A percentile compares a stretch with the other conserved stretches of the same genome.
phyloP scores from a whole-genome alignment of 805 yeast genomes.

The Isabelozyma pseudorhagii region DNA sequence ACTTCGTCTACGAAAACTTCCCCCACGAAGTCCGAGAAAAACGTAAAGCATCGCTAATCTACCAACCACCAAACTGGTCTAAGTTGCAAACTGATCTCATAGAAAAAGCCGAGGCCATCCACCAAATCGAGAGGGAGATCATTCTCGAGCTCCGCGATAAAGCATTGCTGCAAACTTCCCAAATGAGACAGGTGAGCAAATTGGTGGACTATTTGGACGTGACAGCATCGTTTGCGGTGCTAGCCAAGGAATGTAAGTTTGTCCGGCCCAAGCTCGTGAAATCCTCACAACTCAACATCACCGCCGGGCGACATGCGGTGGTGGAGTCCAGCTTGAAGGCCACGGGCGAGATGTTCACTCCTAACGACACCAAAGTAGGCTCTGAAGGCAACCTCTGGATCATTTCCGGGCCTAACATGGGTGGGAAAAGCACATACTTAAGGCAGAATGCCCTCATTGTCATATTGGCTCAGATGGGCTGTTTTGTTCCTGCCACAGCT shows the following conservation, averaged over 20 bases:
- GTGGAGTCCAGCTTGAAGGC: constrained; percentile 72
- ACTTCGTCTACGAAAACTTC: constrained; percentile 12
- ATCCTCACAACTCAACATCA: constrained; percentile 46
- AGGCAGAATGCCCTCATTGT: constrained; percentile 70
- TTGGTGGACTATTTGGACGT: constrained; percentile 69
- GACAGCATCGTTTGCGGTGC: constrained; percentile 63
- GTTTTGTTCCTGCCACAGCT: constrained; percentile 63
- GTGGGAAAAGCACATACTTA: constrained; percentile 79
- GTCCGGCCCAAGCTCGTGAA: constrained; percentile 62
- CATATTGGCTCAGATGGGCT: constrained; percentile 73
- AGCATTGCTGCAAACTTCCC: constrained; percentile 42
- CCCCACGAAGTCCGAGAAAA: constrained; percentile 24
- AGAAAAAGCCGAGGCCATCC: constrained; percentile 44
- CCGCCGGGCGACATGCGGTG: constrained; percentile 76
- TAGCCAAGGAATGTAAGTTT: constrained; percentile 67
- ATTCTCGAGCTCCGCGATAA: constrained; percentile 46
- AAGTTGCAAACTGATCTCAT: constrained; percentile 50
- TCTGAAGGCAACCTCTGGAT: constrained; percentile 37
- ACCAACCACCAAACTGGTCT: constrained; percentile 51
- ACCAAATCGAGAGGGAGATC: constrained; percentile 51
- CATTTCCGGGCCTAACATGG: constrained; percentile 87
- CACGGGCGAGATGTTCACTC: constrained; percentile 46
- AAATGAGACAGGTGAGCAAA: constrained; percentile 49
- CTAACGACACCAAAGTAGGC: constrained; percentile 33
- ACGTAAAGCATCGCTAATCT: constrained; percentile 42